phyloP scores from a whole-genome alignment of 140 eudicot species.

The Cichorium intybus region DNA sequence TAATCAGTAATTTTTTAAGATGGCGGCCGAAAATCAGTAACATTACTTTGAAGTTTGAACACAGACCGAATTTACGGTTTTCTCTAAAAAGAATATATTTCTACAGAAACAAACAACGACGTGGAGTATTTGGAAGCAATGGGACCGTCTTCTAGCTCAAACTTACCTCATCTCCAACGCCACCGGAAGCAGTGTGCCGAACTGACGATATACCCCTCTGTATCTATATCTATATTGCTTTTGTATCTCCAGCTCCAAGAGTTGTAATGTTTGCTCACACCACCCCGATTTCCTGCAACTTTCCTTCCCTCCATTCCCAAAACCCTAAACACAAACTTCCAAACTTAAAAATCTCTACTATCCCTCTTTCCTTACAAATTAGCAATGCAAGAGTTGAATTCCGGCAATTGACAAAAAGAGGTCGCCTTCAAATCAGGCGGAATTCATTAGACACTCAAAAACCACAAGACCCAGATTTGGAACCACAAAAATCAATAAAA shows the following conservation, averaged over 20 bases:
- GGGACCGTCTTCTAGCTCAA: slow-evolving; percentile 26
- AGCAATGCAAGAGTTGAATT: not conserved
- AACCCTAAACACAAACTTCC: slow-evolving; percentile 26
- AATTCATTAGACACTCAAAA: slow-evolving; percentile 39
- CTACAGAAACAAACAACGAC: slow-evolving; percentile 12
- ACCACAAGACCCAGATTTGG: slow-evolving; percentile 37
- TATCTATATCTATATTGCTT: not conserved
- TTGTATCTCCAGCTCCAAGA: slow-evolving; percentile 9
- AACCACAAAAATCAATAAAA: slow-evolving; percentile 11
- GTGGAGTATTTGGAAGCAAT: slow-evolving; percentile 27
- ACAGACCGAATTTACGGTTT: no score
- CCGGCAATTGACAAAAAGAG: slow-evolving; percentile 14
- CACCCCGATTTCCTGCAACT: slow-evolving; percentile 60
- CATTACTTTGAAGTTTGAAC: no score
- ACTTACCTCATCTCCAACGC: slow-evolving; percentile 17
- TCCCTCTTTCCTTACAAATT: not conserved
- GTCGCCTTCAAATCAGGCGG: slow-evolving; percentile 31
- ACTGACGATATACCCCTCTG: not conserved
- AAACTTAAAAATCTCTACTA: slow-evolving; percentile 14
- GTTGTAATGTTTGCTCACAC: slow-evolving; percentile 43
- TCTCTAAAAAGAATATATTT: no score
- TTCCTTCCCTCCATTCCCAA: slow-evolving; percentile 41
- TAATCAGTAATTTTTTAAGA: no score
- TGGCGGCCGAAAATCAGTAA: no score
- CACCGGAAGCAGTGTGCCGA: not conserved